Percentiles rank a stretch among this genome's conserved stretches.
Conservation (phyloP, 2,329 filamentous ascomycete genomes). For the Aspergillus sp. region DNA sequence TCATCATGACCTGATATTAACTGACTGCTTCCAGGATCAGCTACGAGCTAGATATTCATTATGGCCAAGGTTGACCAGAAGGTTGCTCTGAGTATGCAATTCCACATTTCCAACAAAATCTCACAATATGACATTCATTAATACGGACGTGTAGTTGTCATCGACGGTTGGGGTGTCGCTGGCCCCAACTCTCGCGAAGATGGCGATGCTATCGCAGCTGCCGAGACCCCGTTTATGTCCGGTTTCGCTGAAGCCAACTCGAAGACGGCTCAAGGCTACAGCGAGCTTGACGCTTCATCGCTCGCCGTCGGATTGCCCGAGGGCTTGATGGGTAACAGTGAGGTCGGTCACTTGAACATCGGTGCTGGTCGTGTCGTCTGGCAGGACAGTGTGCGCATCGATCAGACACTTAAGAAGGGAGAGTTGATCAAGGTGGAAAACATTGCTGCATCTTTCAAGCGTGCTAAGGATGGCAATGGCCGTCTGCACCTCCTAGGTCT, state of each 20-base stretch:
- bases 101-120: conserved; percentile 16
- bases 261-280: conserved; percentile 78
- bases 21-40: conserved; percentile 19
- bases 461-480: conserved; percentile 83
- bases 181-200: conserved; percentile 75
- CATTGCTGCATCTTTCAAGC: conserved; percentile 73
- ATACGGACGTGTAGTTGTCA: conserved; percentile 70
- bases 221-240: conserved; percentile 94
- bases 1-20: conserved; percentile 12
- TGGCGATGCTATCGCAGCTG: conserved; percentile 93
- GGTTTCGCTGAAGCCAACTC: conserved; percentile 66
- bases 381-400: conserved; percentile 97
- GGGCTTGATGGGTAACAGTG: conserved; percentile 97
- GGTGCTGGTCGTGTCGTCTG: conserved; percentile 96
- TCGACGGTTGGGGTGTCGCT: conserved; percentile 96
- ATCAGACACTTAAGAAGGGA: conserved; percentile 83
- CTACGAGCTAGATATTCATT: conserved; percentile 29
- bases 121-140: conserved; percentile 24
- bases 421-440: conserved; percentile 74
- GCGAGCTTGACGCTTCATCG: conserved; percentile 92
- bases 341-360: conserved; percentile 98
- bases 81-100: conserved; percentile 62
- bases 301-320: conserved; percentile 93
- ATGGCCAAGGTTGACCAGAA: conserved; percentile 71
- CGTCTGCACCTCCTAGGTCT: conserved; percentile 89